These are phyloP conservation scores for Wickerhamiella allomyrinae DNA, from an alignment of 805 yeast species.

Conservation along the genomic window DNA sequence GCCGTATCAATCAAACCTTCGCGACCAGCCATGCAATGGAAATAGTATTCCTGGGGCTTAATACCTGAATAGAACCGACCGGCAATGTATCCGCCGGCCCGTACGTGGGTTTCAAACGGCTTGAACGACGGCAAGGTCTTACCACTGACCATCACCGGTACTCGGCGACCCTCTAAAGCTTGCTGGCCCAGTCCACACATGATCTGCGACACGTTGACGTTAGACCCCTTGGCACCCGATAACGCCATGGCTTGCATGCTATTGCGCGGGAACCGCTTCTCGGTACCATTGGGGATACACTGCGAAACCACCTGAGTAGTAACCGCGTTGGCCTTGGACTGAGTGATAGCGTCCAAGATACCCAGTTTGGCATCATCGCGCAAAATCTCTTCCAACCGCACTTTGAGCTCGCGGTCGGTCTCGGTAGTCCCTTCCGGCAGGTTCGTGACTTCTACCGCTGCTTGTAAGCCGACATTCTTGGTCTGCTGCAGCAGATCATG, in stretches of 20 bases:
- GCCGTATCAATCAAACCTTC: slow-evolving; percentile 99
- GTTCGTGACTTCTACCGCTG: slow-evolving; percentile 91
- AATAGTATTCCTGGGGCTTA: slow-evolving; percentile 95
- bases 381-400: slow-evolving; percentile 83
- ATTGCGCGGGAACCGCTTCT: slow-evolving; percentile 89
- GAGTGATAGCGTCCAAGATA: slow-evolving; percentile 88
- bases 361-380: slow-evolving; percentile 89
- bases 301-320: slow-evolving; percentile 88
- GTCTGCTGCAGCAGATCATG: slow-evolving; percentile 63
- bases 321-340: slow-evolving; percentile 78
- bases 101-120: slow-evolving; percentile 91
- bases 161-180: slow-evolving; percentile 98
- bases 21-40: slow-evolving; percentile 99
- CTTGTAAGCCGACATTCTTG: slow-evolving; percentile 71
- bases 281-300: slow-evolving; percentile 93
- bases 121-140: slow-evolving; percentile 93
- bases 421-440: slow-evolving; percentile 36
- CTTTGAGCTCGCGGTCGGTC: slow-evolving; percentile 62
- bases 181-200: slow-evolving; percentile 99
- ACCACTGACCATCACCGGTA: slow-evolving; percentile 98
- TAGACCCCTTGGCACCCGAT: slow-evolving; percentile 98
- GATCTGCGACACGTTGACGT: slow-evolving; percentile 95
- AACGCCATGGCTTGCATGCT: slow-evolving; percentile 98
- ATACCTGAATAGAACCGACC: slow-evolving; percentile 96
- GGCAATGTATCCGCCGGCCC: slow-evolving; percentile 97